phyloP scores from a whole-genome alignment of 2,329 filamentous ascomycete genomes.

The Zymoseptoria ardabiliae region DNA sequence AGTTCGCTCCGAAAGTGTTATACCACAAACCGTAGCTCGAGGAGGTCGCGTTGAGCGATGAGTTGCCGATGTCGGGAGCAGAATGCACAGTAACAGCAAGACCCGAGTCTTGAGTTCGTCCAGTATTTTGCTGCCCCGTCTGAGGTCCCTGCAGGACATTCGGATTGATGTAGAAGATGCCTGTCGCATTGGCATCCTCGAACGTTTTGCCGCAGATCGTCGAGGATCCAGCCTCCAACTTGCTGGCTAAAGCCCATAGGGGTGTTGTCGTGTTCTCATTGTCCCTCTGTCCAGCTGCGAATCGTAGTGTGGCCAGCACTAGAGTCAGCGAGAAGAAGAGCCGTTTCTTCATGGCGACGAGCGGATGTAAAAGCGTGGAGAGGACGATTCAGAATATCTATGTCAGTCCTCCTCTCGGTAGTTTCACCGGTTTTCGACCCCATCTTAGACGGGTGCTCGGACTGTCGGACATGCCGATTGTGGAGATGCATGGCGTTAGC shows the following conservation, averaged over 20 bases:
- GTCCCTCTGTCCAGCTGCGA: neutral
- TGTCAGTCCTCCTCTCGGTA: neutral
- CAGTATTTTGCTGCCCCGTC: conserved; percentile 4
- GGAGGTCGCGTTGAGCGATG: conserved; percentile 1
- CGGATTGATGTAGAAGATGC: conserved; percentile 6
- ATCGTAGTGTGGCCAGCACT: neutral
- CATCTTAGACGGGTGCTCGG: neutral
- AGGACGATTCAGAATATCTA: neutral
- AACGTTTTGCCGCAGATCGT: conserved; percentile 9
- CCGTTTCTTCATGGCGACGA: neutral
- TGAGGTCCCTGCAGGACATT: conserved; percentile 6
- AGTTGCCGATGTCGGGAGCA: neutral
- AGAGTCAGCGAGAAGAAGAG: neutral
- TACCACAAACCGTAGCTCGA: conserved; percentile 7
- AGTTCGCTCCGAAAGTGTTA: conserved; percentile 10
- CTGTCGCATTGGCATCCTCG: conserved; percentile 8
- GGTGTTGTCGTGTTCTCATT: neutral
- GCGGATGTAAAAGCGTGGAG: neutral
- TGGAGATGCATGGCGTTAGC: neutral
- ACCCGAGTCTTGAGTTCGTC: conserved; percentile 2
- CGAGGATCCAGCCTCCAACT: neutral
- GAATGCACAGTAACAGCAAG: conserved; percentile 1
- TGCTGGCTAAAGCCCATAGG: conserved; percentile 1
- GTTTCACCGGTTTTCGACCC: neutral
- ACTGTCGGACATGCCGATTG: neutral